Percentiles rank a stretch among this genome's conserved stretches.
phyloP scores from a whole-genome alignment of 345 rosid species.

The Eutrema japonicum region DNA sequence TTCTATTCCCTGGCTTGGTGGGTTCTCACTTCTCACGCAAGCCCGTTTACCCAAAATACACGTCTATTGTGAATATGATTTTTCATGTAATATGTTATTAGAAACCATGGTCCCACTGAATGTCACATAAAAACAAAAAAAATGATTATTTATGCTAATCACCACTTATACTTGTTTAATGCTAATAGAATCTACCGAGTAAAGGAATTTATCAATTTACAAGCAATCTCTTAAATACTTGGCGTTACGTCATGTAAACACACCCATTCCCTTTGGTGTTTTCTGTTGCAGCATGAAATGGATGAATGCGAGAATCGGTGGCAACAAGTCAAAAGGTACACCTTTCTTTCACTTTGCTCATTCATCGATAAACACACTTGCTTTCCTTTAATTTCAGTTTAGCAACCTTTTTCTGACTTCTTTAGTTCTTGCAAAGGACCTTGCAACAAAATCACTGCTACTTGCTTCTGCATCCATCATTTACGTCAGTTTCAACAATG shows the following conservation, averaged over 20 bases:
- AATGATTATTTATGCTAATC: not conserved
- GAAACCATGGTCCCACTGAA: slow-evolving; percentile 18
- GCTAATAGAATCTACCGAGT: not conserved
- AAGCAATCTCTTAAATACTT: slow-evolving; percentile 15
- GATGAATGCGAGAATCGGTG: slow-evolving; percentile 51
- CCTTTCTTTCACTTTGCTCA: slow-evolving; percentile 14
- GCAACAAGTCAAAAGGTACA: slow-evolving; percentile 36
- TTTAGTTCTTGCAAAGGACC: slow-evolving; percentile 26
- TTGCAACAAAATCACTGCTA: slow-evolving; percentile 28
- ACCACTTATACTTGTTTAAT: slow-evolving; percentile 1
- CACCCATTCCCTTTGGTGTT: slow-evolving; percentile 20
- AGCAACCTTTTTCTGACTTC: not conserved
- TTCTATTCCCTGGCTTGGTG: slow-evolving; percentile 3
- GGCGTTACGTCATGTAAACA: slow-evolving; percentile 22
- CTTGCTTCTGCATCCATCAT: slow-evolving; percentile 25
- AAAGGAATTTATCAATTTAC: not conserved
- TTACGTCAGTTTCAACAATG: not conserved
- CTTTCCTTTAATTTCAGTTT: not conserved
- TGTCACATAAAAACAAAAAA: not conserved
- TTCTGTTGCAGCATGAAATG: slow-evolving; percentile 57
- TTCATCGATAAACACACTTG: not conserved
- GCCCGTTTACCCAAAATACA: not conserved
- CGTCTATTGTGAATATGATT: not conserved
- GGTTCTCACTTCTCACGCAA: slow-evolving; percentile 17
- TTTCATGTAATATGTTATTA: not conserved